Evolutionary conservation across 2,329 filamentous ascomycete species (phyloP), one percentile per base, ranked within the genome.

Genomic region (Lachnellula occidentalis): DNA sequence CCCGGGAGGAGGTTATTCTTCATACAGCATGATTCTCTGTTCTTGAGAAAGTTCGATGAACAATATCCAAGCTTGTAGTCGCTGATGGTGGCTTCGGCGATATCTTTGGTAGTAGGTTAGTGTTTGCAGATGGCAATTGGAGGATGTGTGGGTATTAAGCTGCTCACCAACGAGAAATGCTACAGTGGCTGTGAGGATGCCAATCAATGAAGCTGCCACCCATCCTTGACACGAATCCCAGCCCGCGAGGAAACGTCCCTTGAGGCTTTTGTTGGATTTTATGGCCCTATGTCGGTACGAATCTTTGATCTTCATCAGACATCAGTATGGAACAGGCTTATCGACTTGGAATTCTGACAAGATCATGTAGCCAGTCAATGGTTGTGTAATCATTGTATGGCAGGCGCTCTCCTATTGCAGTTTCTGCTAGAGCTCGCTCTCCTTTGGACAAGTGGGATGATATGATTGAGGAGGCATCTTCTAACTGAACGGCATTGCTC

Each of bases 341-440:
- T 22, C 37, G 4, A 9, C 45, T n/a, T 15, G 15, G 17, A 37
- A 21, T 31, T 34, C 47, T 54, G 64, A 79, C 77, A 53, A 84
- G 66, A 61, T 82, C 79, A 65, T 82, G 81, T 9, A 84, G 71
- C 80, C 80, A 84, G 66, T 85, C 80, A 54, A 83, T 83, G 1
- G 80, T 82, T 7, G 77, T 79, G 60, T 85, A 84, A 58, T 83
- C 77, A 62, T 81, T 82, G 63, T 84, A 85, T 0, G 79, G 76
- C 19, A 83, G 66, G 50, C 79, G 69, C 63, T 83, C 80, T 42
- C 79, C 79, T 11, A 80, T 70, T 1, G 76, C 70, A 22, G 73
- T 76, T 4, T 68, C 68, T 6, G 63, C 69, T 52, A 80, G 66
- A 17, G 73, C 72, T 55, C 73, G 73, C 58, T 80, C 78, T 46